Conservation (phyloP, 805 yeast species). For the Kuraishia ogatae region DNA sequence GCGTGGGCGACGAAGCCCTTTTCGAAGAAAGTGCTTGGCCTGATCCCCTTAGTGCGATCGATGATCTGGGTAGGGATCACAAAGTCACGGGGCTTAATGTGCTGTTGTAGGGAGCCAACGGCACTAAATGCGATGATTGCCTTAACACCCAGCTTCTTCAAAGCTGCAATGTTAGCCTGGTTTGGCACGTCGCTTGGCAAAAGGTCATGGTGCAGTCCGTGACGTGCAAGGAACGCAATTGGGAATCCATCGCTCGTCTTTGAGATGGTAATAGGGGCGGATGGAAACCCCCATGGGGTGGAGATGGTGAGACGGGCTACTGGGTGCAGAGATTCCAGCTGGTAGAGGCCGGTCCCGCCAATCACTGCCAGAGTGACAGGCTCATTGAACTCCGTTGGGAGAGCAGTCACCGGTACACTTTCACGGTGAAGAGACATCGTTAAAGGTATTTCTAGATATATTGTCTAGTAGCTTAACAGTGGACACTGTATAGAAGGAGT, state of each 20-base stretch:
- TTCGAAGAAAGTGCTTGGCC: constrained; percentile 85
- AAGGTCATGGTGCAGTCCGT: constrained; percentile 82
- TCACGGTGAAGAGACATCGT: constrained; percentile 3
- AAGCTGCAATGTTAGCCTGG: constrained; percentile 92
- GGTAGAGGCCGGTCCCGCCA: constrained; percentile 98
- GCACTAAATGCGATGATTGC: constrained; percentile 91
- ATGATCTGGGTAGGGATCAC: constrained; percentile 95
- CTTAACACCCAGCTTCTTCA: constrained; percentile 79
- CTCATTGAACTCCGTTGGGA: constrained; percentile 49
- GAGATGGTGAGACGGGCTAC: constrained; percentile 75
- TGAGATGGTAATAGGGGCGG: constrained; percentile 90
- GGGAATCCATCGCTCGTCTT: constrained; percentile 68
- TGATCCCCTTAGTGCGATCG: constrained; percentile 93
- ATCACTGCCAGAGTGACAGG: constrained; percentile 81
- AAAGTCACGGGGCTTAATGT: constrained; percentile 90
- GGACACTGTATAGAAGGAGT: no score
- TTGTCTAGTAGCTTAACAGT: no score
- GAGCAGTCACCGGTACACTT: constrained; percentile 5
- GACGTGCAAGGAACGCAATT: constrained; percentile 92
- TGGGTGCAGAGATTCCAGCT: constrained; percentile 71
- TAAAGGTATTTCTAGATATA: no score
- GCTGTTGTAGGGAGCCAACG: constrained; percentile 88
- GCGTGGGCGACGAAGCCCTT: constrained; percentile 95
- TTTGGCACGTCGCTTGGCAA: constrained; percentile 90
- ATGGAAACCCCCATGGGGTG: constrained; percentile 98